Evolutionary conservation across 2,329 filamentous ascomycete species (phyloP).

Genomic region (Trichophyton verrucosum): DNA sequence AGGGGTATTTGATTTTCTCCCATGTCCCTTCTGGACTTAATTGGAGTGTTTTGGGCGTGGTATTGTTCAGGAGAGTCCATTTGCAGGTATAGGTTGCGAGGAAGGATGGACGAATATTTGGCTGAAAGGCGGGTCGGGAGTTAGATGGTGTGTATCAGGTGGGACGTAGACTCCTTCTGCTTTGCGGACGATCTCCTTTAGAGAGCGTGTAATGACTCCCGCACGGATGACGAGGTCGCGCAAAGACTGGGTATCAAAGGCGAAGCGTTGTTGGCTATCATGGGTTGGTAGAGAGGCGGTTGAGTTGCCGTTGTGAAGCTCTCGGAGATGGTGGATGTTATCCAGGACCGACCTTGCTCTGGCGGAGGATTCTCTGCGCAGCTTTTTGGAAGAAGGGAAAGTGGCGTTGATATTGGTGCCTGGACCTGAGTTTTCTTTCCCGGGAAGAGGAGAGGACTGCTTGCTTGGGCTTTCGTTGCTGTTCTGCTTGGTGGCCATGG

Average conservation of each 20-base stretch:
- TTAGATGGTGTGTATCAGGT: slow-evolving; percentile 18
- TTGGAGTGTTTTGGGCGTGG: neutral
- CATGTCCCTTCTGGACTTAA: neutral
- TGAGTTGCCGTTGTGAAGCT: slow-evolving; percentile 1
- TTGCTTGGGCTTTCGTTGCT: neutral
- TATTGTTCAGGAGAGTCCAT: neutral
- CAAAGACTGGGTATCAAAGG: slow-evolving; percentile 53
- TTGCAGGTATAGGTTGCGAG: neutral
- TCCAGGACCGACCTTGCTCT: slow-evolving; percentile 11
- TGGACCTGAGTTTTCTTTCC: neutral
- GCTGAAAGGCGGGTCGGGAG: slow-evolving; percentile 35
- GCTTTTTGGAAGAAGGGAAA: slow-evolving; percentile 9
- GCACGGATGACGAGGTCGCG: slow-evolving; percentile 46
- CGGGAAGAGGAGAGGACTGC: neutral
- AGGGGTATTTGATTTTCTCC: neutral
- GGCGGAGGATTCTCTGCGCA: slow-evolving; percentile 10
- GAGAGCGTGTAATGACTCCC: slow-evolving; percentile 36
- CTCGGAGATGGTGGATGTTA: slow-evolving; percentile 8
- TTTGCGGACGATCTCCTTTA: slow-evolving; percentile 39
- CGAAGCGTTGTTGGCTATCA: slow-evolving; percentile 39
- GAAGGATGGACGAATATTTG: slow-evolving; percentile 35
- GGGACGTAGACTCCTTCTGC: slow-evolving; percentile 33
- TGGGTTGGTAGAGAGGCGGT: neutral
- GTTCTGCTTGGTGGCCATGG: neutral
- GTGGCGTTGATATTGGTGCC: neutral